Percentiles rank a stretch among this genome's conserved stretches.
These are phyloP conservation scores for Phalaenopsis aphrodite DNA, from an alignment of 106 monocot genomes.

Conservation along the genomic window DNA sequence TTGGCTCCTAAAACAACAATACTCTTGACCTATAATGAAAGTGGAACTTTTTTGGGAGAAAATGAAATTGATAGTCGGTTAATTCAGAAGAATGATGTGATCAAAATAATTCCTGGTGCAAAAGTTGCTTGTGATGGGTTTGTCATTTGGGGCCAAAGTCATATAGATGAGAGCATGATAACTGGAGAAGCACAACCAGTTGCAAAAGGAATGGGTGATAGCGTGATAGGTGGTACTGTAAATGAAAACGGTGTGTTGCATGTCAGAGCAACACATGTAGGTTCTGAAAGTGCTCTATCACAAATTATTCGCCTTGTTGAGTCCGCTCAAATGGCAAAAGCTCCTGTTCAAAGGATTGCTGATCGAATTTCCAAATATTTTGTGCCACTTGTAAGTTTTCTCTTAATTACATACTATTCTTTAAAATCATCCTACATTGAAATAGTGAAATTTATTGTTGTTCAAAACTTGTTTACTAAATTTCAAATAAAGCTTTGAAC, in stretches of 20 bases:
- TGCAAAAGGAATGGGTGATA: conserved; percentile 66
- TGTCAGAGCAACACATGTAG: conserved; percentile 63
- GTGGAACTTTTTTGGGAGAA: conserved; percentile 7
- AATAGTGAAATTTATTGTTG: neutral
- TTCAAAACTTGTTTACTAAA: no score
- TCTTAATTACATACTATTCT: neutral
- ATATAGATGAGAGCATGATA: conserved; percentile 95
- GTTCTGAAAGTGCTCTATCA: conserved; percentile 72
- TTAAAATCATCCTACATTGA: neutral
- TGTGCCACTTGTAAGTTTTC: conserved; percentile 68
- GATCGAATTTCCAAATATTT: conserved; percentile 85
- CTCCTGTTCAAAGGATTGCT: conserved; percentile 84
- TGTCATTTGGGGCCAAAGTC: conserved; percentile 86
- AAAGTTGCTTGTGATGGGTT: conserved; percentile 28
- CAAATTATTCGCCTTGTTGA: conserved; percentile 86
- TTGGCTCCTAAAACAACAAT: conserved; percentile 20
- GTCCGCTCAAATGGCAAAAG: conserved; percentile 93
- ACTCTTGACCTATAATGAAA: conserved; percentile 7
- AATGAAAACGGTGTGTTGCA: conserved; percentile 90
- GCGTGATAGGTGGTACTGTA: conserved; percentile 80
- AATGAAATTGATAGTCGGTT: conserved; percentile 19
- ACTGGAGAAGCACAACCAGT: conserved; percentile 84
- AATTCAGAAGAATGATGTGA: conserved; percentile 25
- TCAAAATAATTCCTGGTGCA: conserved; percentile 25
- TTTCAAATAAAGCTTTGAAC: no score